Percentiles rank a stretch among this genome's conserved stretches.
Evolutionary conservation across 768 basidiomycete genomes (phyloP).

Genomic region (Boletus subcaerulescens): DNA sequence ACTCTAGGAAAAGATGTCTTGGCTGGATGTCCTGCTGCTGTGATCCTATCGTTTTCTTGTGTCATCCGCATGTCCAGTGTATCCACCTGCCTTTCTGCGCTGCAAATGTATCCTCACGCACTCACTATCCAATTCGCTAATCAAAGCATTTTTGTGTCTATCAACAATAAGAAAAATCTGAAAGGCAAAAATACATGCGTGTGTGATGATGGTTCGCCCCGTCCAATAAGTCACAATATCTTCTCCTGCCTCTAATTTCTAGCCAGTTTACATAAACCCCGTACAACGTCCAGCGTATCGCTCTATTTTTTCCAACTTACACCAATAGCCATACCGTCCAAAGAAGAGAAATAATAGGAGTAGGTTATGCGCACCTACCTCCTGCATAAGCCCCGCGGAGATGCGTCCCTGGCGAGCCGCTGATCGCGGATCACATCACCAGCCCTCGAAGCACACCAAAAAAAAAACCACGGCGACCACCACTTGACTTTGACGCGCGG

Average conservation of each 20-base stretch:
- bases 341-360: background rate
- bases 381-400: constrained; percentile 11
- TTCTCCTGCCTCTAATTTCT: background rate
- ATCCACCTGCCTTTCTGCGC: constrained; percentile 13
- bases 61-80: constrained; percentile 15
- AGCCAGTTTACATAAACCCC: background rate
- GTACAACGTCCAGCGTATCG: background rate
- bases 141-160: background rate
- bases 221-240: background rate
- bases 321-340: background rate
- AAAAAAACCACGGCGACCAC: constrained; percentile 17
- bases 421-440: constrained; percentile 12
- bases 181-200: constrained; percentile 2
- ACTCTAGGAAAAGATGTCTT: background rate
- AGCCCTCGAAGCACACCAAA: constrained; percentile 22
- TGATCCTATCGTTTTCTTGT: background rate
- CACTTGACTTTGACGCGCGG: constrained; percentile 15
- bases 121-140: constrained; percentile 16
- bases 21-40: constrained; percentile 1
- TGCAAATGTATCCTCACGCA: constrained; percentile 22
- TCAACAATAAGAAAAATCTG: background rate
- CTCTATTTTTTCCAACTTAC: background rate
- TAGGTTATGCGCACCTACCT: background rate
- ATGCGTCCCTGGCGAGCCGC: constrained; percentile 3
- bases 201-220: background rate